phyloP scores from a whole-genome alignment of 768 basidiomycete genomes.

The Hortiboletus campestris region DNA sequence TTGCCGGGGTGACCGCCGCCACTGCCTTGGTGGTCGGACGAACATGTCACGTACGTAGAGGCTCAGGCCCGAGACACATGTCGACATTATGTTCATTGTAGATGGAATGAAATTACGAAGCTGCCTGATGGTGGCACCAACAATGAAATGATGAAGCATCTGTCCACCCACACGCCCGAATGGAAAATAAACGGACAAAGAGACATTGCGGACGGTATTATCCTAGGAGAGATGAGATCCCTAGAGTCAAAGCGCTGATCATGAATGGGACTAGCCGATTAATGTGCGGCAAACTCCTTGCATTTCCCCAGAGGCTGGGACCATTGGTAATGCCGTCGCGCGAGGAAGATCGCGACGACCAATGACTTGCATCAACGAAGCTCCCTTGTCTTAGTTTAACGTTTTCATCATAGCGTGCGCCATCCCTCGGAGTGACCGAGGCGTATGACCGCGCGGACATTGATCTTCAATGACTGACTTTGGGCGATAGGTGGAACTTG shows the following conservation, averaged over 20 bases:
- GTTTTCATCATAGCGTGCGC: neutral
- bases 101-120: constrained; percentile 17
- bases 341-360: neutral
- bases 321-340: neutral
- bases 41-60: constrained; percentile 4
- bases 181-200: constrained; percentile 5
- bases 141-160: constrained; percentile 7
- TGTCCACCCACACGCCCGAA: constrained; percentile 12
- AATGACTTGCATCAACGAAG: neutral
- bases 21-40: constrained; percentile 23
- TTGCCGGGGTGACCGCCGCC: constrained; percentile 8
- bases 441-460: neutral
- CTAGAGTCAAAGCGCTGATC: constrained; percentile 21
- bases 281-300: neutral
- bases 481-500: neutral
- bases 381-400: neutral
- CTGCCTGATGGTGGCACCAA: constrained; percentile 11
- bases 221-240: constrained; percentile 12
- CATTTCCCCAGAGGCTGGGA: neutral
- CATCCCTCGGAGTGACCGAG: neutral
- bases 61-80: constrained; percentile 1
- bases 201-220: constrained; percentile 9
- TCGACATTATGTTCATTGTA: neutral
- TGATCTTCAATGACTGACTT: neutral
- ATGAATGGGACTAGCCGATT: constrained; percentile 12